Evolutionary conservation across 176 grass and related monocot genomes (phyloP).

Genomic region (Pharus latifolius): DNA sequence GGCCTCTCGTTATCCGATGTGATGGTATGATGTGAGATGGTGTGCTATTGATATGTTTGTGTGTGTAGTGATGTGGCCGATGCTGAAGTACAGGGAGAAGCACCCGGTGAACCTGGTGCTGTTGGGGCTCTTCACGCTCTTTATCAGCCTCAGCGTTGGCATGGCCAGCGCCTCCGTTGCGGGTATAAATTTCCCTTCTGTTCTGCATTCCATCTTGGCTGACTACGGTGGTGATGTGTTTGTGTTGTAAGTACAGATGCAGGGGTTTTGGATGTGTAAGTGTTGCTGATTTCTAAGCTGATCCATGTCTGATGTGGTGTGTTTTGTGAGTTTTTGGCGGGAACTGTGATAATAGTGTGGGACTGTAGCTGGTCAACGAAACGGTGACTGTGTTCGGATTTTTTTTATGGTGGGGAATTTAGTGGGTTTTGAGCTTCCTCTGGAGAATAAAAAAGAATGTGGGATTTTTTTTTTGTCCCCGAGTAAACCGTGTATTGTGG

Average conservation of each 20-base stretch:
- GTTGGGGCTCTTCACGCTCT: slow-evolving; percentile 46
- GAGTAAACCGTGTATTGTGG: not conserved
- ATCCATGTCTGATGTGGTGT: too few species aligned
- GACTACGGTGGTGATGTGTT: not conserved
- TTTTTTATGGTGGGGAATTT: too few species aligned
- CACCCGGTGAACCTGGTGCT: slow-evolving; percentile 50
- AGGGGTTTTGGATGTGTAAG: not conserved
- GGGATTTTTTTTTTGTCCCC: not conserved
- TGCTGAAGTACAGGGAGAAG: slow-evolving; percentile 34
- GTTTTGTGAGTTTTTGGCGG: not conserved
- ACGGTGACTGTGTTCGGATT: too few species aligned
- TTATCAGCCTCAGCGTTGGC: slow-evolving; percentile 42
- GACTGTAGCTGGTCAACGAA: too few species aligned
- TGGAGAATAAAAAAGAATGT: not conserved
- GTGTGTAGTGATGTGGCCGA: slow-evolving; percentile 42
- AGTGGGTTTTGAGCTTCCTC: too few species aligned
- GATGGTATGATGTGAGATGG: not conserved
- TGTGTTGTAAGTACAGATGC: not conserved
- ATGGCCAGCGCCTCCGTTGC: not conserved
- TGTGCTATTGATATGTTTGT: not conserved
- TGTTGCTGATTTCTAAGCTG: too few species aligned
- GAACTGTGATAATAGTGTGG: not conserved
- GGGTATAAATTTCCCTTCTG: slow-evolving; percentile 20
- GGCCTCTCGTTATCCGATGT: not conserved
- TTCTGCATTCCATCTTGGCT: not conserved